Evolutionary conservation across 1,284 basidiomycete genomes (phyloP).

Genomic region (Sanghuangporus weigelae): DNA sequence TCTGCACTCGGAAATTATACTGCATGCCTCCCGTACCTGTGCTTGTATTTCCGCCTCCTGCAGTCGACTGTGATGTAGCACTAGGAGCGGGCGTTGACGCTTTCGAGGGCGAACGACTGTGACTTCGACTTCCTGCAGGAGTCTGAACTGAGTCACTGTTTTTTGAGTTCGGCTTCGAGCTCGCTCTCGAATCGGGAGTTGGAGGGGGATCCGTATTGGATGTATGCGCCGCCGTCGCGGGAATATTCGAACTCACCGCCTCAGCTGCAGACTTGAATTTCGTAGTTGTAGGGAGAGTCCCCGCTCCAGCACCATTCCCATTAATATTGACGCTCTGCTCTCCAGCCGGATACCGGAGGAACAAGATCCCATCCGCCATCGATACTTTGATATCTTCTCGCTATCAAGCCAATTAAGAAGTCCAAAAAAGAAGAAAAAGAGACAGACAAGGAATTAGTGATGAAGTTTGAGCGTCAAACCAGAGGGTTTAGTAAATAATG

Average conservation of each 20-base stretch:
- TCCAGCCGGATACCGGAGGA: slow-evolving; percentile 35
- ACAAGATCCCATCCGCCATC: slow-evolving; percentile 47
- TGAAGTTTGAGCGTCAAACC: neutral
- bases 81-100: neutral
- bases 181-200: no score
- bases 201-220: no score
- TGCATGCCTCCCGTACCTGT: neutral
- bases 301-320: no score
- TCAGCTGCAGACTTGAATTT: no score
- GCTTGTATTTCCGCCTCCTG: neutral
- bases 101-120: no score
- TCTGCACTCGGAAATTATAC: neutral
- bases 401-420: slow-evolving; percentile 27
- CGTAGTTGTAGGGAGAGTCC: no score
- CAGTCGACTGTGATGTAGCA: neutral
- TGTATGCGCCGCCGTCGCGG: no score
- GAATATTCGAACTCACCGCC: no score
- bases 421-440: neutral
- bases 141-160: no score
- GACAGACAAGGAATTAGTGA: neutral
- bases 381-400: slow-evolving; percentile 40
- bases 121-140: no score
- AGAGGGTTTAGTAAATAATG: neutral
- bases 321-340: neutral
- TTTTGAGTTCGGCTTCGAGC: no score